Evolutionary conservation across 192 early-diverging fungal genomes (phyloP), one percentile per base, ranked within the genome.

Genomic region (Phlyctochytrium arcticum): DNA sequence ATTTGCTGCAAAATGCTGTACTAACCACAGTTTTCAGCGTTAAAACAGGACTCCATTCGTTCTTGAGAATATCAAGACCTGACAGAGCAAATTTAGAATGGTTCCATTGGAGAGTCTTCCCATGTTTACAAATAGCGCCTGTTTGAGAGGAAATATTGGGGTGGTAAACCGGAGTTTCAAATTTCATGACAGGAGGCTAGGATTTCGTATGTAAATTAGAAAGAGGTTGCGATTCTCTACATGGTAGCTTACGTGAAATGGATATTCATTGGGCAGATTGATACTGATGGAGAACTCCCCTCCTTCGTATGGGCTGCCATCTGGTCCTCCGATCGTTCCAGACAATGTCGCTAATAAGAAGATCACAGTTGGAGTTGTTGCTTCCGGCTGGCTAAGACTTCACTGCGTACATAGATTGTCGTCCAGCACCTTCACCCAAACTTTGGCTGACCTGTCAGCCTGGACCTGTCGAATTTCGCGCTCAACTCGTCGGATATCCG

Each of bases 131-230:
- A n/a, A 17, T 68, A 74, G 75, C 74, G 48, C 81, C 81, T 17
- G 81, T 83, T 60, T 83, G 81, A 12, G 75, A 78, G 26, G 79
- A 82, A 23, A 83, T 74, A 47, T 83, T 83, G 50, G 81, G 81
- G 53, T 83, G 81, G 58, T 83, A 83, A 1, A 83, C 68, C 35
- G 36, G 63, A n/a, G 81, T 83, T 26, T 69, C 63, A 64, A 82
- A 80, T 39, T 75, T 77, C 70, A 78, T 75, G 58, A 72, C 42
- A 33, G 48, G 35, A 21, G 47, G 54, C 30, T 29, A 64, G 49
- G n/a, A n/a, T n/a, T 26, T 33, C 4, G 35, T n/a, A 64, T 35
- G 39, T 37, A 10, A 33, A 68, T 33, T 17, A 39, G 12, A 29
- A 65, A 34, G 24, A 39, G 15, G 6, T 48, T 12, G 47, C 44